Base-by-base conservation (phyloP, 2,329 filamentous ascomycete genomes). In the Diaporthe citriasiana region DNA sequence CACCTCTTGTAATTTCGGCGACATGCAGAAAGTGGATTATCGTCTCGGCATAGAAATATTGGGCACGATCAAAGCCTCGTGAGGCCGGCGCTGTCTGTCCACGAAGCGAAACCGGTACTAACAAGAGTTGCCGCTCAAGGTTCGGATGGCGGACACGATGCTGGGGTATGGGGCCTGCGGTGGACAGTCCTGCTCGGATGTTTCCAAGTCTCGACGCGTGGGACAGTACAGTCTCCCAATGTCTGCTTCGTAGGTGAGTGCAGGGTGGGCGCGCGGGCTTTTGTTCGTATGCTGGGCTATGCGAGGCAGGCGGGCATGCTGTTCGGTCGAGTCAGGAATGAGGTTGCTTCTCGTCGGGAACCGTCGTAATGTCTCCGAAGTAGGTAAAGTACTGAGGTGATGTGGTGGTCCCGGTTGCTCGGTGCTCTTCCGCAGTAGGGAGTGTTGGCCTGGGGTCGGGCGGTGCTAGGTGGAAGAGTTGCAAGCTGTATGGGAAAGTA, bases 1-100 rank as follows among this genome's bases (percentile, higher is more conserved):
- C 77, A 92, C 89, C 50, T 87, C 83, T 77, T 87, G 89, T 79
- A 97, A 86, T 82, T 90, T 88, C 77, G 84, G 84, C 87, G 88
- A 90, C 91, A 93, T 93, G 76, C 78, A 77, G 79, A 59, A 75
- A 51, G 70, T 57, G 59, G 63, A 50, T 51, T 73, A 56, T 30
- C 65, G 56, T 10, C 56, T 68, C 63, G 63, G 63, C 63, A 68
- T 68, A 53, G 56, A 56, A 50, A 38, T 50, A 50, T 27, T 56
- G 33, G 69, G 45, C 63, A 57, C 60, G 59, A 71, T 68, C 59
- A 42, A 72, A 33, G 50, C 71, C 71, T 73, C 74, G 72, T 71
- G 57, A 60, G 68, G 68, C 71, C 55, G 35, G 40, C 51, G 56
- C 42, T 40, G 45, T 33, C 38, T 40, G 35, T 47, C 50, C n/a